Conservation (phyloP, 441 rosid genomes). For the Populus hybrid region DNA sequence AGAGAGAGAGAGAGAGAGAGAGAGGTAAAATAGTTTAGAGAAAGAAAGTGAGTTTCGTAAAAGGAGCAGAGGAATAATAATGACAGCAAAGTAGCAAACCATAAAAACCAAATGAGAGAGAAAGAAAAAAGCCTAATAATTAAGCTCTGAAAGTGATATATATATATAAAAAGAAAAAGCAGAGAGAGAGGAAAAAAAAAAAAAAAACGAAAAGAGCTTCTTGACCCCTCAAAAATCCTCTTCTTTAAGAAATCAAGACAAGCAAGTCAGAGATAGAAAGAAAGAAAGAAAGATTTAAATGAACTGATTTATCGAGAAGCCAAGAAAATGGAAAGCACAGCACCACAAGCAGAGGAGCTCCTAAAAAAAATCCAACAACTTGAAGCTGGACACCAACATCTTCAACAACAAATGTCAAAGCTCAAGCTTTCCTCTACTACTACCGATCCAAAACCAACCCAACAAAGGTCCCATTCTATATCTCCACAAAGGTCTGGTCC, state of each 20-base stretch:
- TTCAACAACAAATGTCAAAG: conserved; percentile 74
- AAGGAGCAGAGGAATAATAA: background rate
- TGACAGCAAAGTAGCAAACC: background rate
- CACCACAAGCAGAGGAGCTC: conserved; percentile 70
- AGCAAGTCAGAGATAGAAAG: background rate
- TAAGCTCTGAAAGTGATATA: background rate
- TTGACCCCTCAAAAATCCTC: background rate
- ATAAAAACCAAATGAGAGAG: background rate
- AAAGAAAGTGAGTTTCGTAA: background rate
- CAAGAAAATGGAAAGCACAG: conserved; percentile 48
- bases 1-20: too few relatives aligned
- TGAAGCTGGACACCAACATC: conserved; percentile 81
- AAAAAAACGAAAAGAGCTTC: background rate
- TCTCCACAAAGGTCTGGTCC: conserved; percentile 63
- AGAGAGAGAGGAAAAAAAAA: background rate
- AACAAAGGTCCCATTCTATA: conserved; percentile 71
- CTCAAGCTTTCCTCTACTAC: conserved; percentile 38
- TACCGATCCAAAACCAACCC: conserved; percentile 28
- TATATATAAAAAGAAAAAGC: too few relatives aligned
- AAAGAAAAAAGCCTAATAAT: background rate
- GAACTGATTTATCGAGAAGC: background rate
- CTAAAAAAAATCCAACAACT: conserved; percentile 82
- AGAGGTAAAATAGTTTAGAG: background rate
- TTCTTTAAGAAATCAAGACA: background rate
- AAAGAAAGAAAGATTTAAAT: background rate